Evolutionary conservation across 1,284 basidiomycete species (phyloP).

Genomic region (Lentinula novae-zelandiae): DNA sequence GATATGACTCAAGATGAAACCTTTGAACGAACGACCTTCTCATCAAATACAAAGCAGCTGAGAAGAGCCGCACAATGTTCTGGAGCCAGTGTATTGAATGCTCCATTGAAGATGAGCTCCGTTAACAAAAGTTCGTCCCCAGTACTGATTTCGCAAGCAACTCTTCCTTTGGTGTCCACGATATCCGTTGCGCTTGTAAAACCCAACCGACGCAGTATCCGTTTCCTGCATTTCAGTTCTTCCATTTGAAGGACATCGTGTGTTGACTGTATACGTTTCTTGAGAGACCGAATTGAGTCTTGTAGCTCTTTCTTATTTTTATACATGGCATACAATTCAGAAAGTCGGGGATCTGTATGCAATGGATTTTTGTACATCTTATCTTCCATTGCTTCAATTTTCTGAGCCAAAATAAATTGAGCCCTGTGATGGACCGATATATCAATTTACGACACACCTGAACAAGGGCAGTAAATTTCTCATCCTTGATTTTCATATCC

Average conservation of each 20-base stretch:
- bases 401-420: conserved; percentile 40
- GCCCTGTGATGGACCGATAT: not conserved
- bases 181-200: conserved; percentile 91
- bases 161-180: conserved; percentile 96
- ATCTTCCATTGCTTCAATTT: conserved; percentile 86
- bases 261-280: conserved; percentile 84
- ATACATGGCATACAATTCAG: conserved; percentile 80
- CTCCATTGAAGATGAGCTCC: conserved; percentile 96
- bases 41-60: conserved; percentile 96
- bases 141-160: conserved; percentile 97
- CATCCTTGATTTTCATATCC: conserved; percentile 97
- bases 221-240: conserved; percentile 94
- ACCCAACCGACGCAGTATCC: conserved; percentile 87
- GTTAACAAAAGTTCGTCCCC: conserved; percentile 97
- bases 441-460: conserved; percentile 45
- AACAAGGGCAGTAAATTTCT: conserved; percentile 85
- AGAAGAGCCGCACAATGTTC: conserved; percentile 92
- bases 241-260: conserved; percentile 95
- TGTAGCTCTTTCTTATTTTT: conserved; percentile 73
- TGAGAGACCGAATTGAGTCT: conserved; percentile 70
- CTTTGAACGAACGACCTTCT: conserved; percentile 64
- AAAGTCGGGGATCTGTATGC: conserved; percentile 71
- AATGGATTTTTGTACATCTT: conserved; percentile 76
- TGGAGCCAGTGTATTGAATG: conserved; percentile 87
- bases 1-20: not conserved